A percentile compares a stretch with the other conserved stretches of the same genome.
phyloP scores from a whole-genome alignment of 2,329 filamentous ascomycete genomes.

The Penicillium verrucosum region DNA sequence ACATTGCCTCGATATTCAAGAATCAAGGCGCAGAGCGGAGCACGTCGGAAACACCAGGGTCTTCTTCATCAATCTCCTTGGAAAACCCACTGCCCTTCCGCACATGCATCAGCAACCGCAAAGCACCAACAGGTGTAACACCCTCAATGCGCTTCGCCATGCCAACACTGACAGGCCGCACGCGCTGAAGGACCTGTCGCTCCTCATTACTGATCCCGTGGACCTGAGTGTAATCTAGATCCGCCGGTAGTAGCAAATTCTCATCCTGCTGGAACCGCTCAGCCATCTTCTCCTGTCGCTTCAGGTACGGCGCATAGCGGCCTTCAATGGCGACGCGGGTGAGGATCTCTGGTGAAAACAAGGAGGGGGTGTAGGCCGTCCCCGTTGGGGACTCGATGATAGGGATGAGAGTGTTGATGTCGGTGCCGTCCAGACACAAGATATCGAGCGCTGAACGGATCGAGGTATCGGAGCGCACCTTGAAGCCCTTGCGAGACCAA shows the following conservation, averaged over 20 bases:
- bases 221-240: conserved; percentile 73
- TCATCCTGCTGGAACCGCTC: conserved; percentile 73
- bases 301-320: conserved; percentile 81
- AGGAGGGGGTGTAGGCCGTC: conserved; percentile 49
- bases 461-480: conserved; percentile 62
- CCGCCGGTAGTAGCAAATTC: conserved; percentile 63
- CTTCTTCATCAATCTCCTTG: conserved; percentile 11
- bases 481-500: conserved; percentile 71
- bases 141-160: conserved; percentile 88
- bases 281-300: conserved; percentile 65
- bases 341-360: conserved; percentile 54
- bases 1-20: too few relatives aligned
- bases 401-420: conserved; percentile 55
- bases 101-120: conserved; percentile 45
- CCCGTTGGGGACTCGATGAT: conserved; percentile 45
- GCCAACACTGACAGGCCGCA: conserved; percentile 77
- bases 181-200: conserved; percentile 64
- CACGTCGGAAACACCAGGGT: conserved; percentile 10
- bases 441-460: conserved; percentile 75
- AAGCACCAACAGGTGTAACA: conserved; percentile 47
- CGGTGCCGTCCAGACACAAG: conserved; percentile 63
- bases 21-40: conserved; percentile 17
- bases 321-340: conserved; percentile 76
- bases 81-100: conserved; percentile 26
- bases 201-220: conserved; percentile 77